phyloP scores from a whole-genome alignment of 2,329 filamentous ascomycete species.

The Dothideomycetes sp. region DNA sequence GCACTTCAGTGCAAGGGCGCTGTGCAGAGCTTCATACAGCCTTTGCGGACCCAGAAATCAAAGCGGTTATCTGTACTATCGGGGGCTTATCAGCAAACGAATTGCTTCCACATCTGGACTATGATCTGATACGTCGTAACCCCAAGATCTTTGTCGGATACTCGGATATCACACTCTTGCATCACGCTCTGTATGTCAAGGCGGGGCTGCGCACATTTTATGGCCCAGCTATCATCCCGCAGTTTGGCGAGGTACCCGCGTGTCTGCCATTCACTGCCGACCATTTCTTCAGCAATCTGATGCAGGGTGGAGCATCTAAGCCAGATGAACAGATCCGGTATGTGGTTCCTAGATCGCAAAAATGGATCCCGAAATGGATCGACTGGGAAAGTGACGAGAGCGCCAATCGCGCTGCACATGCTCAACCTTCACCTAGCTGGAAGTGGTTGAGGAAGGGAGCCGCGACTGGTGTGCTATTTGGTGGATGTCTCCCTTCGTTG shows the following conservation, averaged over 20 bases:
- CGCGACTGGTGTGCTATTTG: conserved; percentile 3
- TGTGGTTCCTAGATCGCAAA: not conserved
- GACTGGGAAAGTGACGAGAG: conserved; percentile 1
- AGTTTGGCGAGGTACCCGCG: conserved; percentile 15
- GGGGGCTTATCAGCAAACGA: conserved; percentile 18
- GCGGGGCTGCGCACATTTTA: conserved; percentile 18
- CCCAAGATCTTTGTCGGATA: conserved; percentile 24
- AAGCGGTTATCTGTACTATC: conserved; percentile 18
- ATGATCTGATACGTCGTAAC: conserved; percentile 16
- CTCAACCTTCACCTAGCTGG: conserved; percentile 2
- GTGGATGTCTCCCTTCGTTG: conserved; percentile 10
- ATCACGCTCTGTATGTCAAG: conserved; percentile 15
- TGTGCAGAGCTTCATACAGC: conserved; percentile 16
- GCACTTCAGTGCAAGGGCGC: conserved; percentile 8
- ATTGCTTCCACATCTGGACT: conserved; percentile 18
- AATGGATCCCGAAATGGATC: conserved; percentile 3
- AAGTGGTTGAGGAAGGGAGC: conserved; percentile 10
- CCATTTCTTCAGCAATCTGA: conserved; percentile 11
- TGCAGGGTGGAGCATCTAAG: not conserved
- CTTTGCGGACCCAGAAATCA: conserved; percentile 14
- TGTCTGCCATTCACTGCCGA: conserved; percentile 12
- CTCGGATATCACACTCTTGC: conserved; percentile 20
- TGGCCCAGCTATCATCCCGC: conserved; percentile 16
- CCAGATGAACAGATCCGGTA: not conserved
- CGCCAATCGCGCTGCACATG: not conserved